These are phyloP conservation scores for Phaeodactylum tricornutum DNA, from an alignment of 108 stramenopile genomes.

Conservation along the genomic window DNA sequence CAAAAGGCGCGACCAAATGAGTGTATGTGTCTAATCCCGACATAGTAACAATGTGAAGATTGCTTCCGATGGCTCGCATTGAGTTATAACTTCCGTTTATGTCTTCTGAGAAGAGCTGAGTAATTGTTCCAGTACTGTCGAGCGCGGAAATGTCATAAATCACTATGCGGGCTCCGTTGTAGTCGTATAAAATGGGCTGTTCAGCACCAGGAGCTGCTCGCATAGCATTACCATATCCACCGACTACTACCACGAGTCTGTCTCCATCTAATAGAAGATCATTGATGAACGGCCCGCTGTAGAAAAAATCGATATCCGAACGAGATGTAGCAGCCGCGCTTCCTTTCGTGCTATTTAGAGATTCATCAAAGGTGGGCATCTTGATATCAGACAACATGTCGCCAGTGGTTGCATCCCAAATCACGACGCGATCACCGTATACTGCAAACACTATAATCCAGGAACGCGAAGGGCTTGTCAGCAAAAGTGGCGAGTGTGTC, in stretches of 20 bases:
- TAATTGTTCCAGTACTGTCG: too few relatives aligned
- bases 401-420: conserved; percentile 9
- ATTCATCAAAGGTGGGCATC: conserved; percentile 10
- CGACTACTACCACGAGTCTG: conserved; percentile 6
- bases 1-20: conserved; percentile 13
- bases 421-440: conserved; percentile 23
- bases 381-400: conserved; percentile 10
- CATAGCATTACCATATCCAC: conserved; percentile 3
- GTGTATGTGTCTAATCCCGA: conserved; percentile 7
- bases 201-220: background rate
- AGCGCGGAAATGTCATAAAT: conserved; percentile 29
- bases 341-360: background rate
- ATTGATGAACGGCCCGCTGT: background rate
- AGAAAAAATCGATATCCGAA: background rate
- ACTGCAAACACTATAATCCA: too few relatives aligned
- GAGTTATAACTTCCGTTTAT: conserved; percentile 19
- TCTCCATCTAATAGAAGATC: background rate
- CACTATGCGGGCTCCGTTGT: conserved; percentile 15
- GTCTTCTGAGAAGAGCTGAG: background rate
- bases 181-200: conserved; percentile 10
- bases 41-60: conserved; percentile 22
- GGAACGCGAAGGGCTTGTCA: background rate
- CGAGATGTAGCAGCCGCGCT: background rate
- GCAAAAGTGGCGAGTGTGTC: background rate
- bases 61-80: conserved; percentile 16